Evolutionary conservation across 805 yeast species (phyloP), one percentile per base, ranked within the genome.

Genomic region (Yarrowia sp.): DNA sequence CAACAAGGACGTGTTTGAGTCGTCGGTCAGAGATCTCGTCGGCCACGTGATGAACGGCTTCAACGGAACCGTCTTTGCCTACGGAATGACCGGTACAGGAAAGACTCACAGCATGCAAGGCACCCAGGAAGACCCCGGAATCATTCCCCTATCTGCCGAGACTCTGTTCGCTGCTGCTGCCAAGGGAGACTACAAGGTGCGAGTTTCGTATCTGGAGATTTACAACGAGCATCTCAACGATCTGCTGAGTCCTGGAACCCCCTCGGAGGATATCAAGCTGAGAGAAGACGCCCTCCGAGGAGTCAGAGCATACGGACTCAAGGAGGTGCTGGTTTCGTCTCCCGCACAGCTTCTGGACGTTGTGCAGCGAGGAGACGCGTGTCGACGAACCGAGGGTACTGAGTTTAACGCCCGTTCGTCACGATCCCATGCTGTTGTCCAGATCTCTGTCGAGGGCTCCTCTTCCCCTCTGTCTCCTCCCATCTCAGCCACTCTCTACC

Each of bases 21-120:
- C 76, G 14, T 80, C 81, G 60, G 96, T 86, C 58, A 10, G 34
- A 24, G 60, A 81, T 71, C 82, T 89, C 0, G 83, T 89, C 2
- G 73, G 78, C 30, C 85, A 86, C 44, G 85, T 90, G 0, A 86
- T 91, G 7, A 85, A 84, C 46, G 93, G 71, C 24, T 69, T 49
- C 58, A 92, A 92, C 74, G 93, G 93, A 15, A 92, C 97, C 0
- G 86, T 93, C 0, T 92, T 94, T 76, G 98, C 98, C 0, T 92
- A 92, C 74, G 97, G 97, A 42, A 90, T 90, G 92, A 92, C 97
- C 0, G 97, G 97, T 0, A 89, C 96, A 0, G 97, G 97, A 12
- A 92, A 92, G 76, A 92, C 97, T 0, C 87, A 85, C 74, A 85
- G 96, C 1, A 92, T 92, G 96, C 88, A 87, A 70, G 97, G 97